phyloP scores from a whole-genome alignment of 208 protist genomes.

The Wallacemonas sp. region DNA sequence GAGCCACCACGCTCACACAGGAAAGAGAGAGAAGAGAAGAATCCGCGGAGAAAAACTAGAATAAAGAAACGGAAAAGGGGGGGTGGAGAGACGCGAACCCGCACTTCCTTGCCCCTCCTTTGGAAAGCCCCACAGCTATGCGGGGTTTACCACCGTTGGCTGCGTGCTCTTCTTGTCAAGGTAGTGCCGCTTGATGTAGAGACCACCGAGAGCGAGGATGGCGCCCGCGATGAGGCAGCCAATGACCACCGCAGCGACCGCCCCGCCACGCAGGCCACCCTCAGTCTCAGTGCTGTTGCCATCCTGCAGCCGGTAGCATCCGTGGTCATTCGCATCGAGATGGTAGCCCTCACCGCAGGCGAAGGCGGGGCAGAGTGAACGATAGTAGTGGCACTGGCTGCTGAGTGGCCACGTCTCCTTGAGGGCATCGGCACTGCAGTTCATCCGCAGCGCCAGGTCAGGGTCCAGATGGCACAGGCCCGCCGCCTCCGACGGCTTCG shows the following conservation, averaged over 20 bases:
- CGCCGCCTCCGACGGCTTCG: constrained; percentile 33
- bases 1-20: too few relatives aligned
- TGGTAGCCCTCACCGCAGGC: constrained; percentile 41
- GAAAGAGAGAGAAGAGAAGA: too few relatives aligned
- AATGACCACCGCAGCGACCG: background rate
- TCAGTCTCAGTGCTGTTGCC: background rate
- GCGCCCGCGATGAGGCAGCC: background rate
- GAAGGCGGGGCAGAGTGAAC: constrained; percentile 33
- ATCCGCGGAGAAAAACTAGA: too few relatives aligned
- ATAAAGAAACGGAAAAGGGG: too few relatives aligned
- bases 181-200: constrained; percentile 3
- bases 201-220: background rate
- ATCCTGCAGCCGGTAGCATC: constrained; percentile 13
- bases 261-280: background rate
- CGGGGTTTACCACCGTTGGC: background rate
- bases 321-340: constrained; percentile 27
- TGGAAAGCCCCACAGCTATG: too few relatives aligned
- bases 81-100: too few relatives aligned
- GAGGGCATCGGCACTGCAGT: constrained; percentile 22
- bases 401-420: constrained; percentile 9
- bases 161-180: background rate
- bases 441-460: constrained; percentile 25
- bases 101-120: too few relatives aligned
- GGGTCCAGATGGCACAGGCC: constrained; percentile 66
- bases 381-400: constrained; percentile 35